Evolutionary conservation across 352 stramenopile genomes (phyloP), one percentile per base, ranked within the genome.

Genomic region (Phytophthora kernoviae): DNA sequence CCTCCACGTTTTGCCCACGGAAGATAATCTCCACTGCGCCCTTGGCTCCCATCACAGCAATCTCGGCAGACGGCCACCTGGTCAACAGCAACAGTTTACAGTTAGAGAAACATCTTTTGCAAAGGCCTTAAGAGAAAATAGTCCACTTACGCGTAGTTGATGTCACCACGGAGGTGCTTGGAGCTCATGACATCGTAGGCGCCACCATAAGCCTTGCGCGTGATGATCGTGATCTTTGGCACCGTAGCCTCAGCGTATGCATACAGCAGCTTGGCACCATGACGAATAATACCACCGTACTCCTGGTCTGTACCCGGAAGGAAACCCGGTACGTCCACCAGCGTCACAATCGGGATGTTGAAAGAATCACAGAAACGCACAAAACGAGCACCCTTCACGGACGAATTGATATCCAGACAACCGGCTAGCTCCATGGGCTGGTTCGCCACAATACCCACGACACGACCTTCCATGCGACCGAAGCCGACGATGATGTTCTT

Each of bases 211-310:
- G 96, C 96, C 70, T 99, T 99, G 30, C 97, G 85, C 20, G 96
- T 99, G 75, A 99, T 99, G 24, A 99, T 96, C 17, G 97, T 99
- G 67, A 96, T 86, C 73, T 99, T 99, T n/a, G 97, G 97, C 43
- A 99, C 96, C 11, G 91, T 99, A 18, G 96, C 96, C 68, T 99
- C 96, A 2, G 95, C 93, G 68, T 98, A 99, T 14, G 97, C 97
- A 80, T 99, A 99, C 33, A 99, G 73, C 27, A 99, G 77, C 82
- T 99, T 99, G 36, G 94, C 93, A 53, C 97, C 97, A 58, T 99
- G 87, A 48, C 96, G 88, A 75, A 99, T 99, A 66, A 99, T 99
- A 24, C 80, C 80, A 2, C 74, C 74, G 50, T 91, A 88, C 62
- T 91, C 84, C 80, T 99, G 96, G 53, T 91, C 88, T 14, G 94